Evolutionary conservation across 169 alveolate species (phyloP), one percentile per base, ranked within the genome.

Genomic region (Eimeria falciformis): DNA sequence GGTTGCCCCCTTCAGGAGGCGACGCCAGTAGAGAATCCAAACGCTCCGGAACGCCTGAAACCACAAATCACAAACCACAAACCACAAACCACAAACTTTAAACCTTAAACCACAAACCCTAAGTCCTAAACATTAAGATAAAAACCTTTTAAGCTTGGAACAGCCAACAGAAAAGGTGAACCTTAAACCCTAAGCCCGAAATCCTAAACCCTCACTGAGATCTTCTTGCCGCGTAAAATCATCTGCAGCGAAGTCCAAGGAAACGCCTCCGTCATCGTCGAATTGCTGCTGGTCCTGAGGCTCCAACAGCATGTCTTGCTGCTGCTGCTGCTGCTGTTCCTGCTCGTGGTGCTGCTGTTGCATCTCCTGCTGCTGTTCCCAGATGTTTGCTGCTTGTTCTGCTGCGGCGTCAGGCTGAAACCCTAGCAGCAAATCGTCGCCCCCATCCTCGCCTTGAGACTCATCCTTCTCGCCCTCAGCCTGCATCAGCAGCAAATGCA

Each of bases 321-420:
- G 47, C 79, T 7, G 47, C 79, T 33, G 50, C 79, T 33, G 50
- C 79, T n/a, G 79, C 79, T 68, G 79, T 47, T 27, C 29, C 79
- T 27, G 47, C 75, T 62, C 21, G 33, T 62, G 11, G 33, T 62
- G 37, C 75, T 62, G 29, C 75, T 62, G 37, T 11, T 62, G 75
- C 75, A 6, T 12, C 75, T 62, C 75, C 50, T 68, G 79, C 79
- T 68, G 79, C 79, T 68, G 79, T 47, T 68, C 53, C 43, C 79
- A 58, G 50, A n/a, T 47, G 47, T 33, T 27, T 6, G 79, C 43
- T 33, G 79, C 79, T 29, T 23, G 50, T 11, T 14, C 23, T 68
- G 79, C 79, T 68, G 79, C 79, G 21, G 79, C 79, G 40, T 9
- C 53, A 6, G 46, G 21, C 21, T 68, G 50, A 29, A 68, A 68